Evolutionary conservation across 2,329 filamentous ascomycete species (phyloP).

Genomic region (Aspergillus sp.): DNA sequence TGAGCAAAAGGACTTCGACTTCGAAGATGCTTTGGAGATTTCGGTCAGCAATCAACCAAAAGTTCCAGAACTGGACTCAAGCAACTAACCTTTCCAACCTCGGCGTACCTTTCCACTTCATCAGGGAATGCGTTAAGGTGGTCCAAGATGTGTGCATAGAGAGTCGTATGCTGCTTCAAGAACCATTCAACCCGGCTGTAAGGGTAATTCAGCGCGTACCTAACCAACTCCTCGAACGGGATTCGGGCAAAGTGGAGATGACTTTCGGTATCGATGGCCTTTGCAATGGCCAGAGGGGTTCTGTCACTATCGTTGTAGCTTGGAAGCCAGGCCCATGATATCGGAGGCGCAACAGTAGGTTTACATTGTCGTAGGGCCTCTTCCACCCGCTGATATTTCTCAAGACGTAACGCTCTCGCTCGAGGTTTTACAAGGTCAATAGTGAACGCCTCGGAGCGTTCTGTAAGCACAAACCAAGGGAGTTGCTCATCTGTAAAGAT

Average conservation of each 20-base stretch:
- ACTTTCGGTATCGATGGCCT: slow-evolving; percentile 39
- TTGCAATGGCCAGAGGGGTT: slow-evolving; percentile 29
- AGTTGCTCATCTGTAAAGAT: slow-evolving; percentile 37
- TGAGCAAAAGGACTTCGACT: slow-evolving; percentile 39
- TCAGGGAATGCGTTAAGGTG: slow-evolving; percentile 34
- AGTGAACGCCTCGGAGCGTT: slow-evolving; percentile 38
- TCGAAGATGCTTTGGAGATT: slow-evolving; percentile 33
- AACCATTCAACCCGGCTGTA: slow-evolving; percentile 39
- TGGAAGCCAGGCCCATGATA: slow-evolving; percentile 41
- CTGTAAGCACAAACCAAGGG: slow-evolving; percentile 33
- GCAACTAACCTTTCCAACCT: slow-evolving; percentile 37
- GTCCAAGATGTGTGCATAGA: slow-evolving; percentile 34
- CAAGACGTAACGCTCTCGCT: slow-evolving; percentile 29
- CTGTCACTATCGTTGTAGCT: slow-evolving; percentile 19
- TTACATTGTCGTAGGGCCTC: slow-evolving; percentile 38
- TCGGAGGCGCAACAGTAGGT: slow-evolving; percentile 18
- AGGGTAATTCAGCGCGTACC: slow-evolving; percentile 38
- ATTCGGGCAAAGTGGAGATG: slow-evolving; percentile 40
- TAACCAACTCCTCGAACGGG: slow-evolving; percentile 41
- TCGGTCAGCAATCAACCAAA: neutral
- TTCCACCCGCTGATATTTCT: slow-evolving; percentile 39
- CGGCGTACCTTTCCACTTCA: slow-evolving; percentile 30
- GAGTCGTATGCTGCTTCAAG: slow-evolving; percentile 36
- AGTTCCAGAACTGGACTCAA: neutral
- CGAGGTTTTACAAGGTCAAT: slow-evolving; percentile 26